Base-by-base conservation (phyloP, 306 rosid genomes). In the Arachis hypogaea region DNA sequence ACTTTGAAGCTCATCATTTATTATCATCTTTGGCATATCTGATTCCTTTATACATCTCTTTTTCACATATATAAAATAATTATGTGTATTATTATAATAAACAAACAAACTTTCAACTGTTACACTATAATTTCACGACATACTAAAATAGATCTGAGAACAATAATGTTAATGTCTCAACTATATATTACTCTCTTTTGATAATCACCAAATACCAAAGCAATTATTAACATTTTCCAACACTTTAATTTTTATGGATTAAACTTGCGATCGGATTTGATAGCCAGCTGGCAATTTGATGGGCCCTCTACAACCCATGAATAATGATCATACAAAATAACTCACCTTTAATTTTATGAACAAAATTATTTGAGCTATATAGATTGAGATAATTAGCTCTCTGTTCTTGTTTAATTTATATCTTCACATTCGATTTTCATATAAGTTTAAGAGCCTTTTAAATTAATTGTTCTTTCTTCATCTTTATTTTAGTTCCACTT, bases 231-330 rank as follows among this genome's bases (percentile, higher is more conserved):
- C 28, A 22, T 22, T 22, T 22, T 22, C 28, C 28, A 22, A 22
- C 28, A 22, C 28, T 11, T 0, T 42, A 28, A 46, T 12, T 10
- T 43, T 66, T 12, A 59, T 33, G 38, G 38, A 33, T 33, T 33
- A 33, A 11, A 29, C 47, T 50, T 72, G 22, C 9, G 50, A 61
- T 60, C 28, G 50, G 51, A 72, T 33, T 61, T 47, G 51, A 46
- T 50, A 63, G 70, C 70, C 52, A 63, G 70, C 70, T 73, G 77
- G 77, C 77, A 49, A 49, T 5, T 73, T 12, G 10, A 0, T 41
- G 71, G 78, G 45, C 51, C 63, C 71, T 51, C 14, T 11, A 50
- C 63, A 22, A 10, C 78, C 63, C 78, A 56, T 71, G 75, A 71
- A 51, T 18, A 71, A 51, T 18, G 0, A 4, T 33, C 52, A 73